Conservation (phyloP, 495 filamentous ascomycete genomes). For the Copromyces sp. region DNA sequence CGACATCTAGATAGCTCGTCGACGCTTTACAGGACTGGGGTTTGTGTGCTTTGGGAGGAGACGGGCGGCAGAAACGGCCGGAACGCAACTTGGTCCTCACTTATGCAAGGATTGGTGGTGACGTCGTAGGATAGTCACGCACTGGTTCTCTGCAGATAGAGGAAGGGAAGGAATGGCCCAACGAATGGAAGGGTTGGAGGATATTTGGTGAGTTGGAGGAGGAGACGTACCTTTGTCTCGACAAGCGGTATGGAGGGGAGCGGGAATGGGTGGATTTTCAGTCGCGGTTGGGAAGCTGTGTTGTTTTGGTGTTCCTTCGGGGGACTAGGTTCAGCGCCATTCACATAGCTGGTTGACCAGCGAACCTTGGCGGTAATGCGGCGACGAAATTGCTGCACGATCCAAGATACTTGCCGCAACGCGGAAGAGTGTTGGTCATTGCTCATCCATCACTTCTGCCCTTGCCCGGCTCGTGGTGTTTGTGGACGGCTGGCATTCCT, state of each 20-base stretch:
- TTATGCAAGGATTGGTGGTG: background rate
- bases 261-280: background rate
- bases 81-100: background rate
- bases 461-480: background rate
- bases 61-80: background rate
- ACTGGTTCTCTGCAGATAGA: background rate
- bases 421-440: background rate
- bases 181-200: background rate
- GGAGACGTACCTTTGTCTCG: background rate
- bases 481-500: background rate
- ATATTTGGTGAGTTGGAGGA: background rate
- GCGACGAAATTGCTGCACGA: background rate
- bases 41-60: background rate
- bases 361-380: background rate
- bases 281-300: background rate
- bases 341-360: background rate
- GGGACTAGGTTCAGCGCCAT: background rate
- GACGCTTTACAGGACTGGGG: background rate
- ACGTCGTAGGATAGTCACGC: background rate
- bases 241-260: background rate
- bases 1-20: background rate
- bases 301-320: background rate
- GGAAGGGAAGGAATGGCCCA: background rate
- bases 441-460: background rate
- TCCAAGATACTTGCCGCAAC: background rate